Percentiles rank a stretch among this genome's conserved stretches.
Conservation (phyloP, 2,329 filamentous ascomycete genomes). For the Trichoderma arundinaceum region DNA sequence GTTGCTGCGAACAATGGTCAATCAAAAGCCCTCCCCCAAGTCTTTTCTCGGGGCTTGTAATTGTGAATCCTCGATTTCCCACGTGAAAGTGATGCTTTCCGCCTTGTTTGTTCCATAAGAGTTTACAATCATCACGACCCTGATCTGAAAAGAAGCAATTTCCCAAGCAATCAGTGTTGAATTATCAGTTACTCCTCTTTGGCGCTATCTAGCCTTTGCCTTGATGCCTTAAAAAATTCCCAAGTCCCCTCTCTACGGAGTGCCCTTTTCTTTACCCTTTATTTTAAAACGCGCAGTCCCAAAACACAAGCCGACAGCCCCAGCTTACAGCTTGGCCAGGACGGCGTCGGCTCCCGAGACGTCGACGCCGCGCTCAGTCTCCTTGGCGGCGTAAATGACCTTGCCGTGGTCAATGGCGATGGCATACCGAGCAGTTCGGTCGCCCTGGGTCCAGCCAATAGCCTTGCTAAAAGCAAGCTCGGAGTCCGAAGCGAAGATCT, state of each 20-base stretch:
- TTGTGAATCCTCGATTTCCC: background rate
- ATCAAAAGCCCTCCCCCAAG: background rate
- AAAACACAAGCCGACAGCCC: background rate
- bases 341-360: conserved; percentile 61
- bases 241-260: background rate
- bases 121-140: too few relatives aligned
- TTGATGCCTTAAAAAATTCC: background rate
- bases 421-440: conserved; percentile 79
- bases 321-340: conserved; percentile 56
- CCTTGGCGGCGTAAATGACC: conserved; percentile 79
- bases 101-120: too few relatives aligned
- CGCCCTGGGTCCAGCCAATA: conserved; percentile 77
- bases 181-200: background rate
- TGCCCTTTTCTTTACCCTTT: conserved; percentile 2
- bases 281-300: too few relatives aligned
- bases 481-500: conserved; percentile 78
- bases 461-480: conserved; percentile 74
- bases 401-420: conserved; percentile 84
- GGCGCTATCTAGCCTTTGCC: conserved; percentile 6
- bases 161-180: background rate
- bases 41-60: background rate
- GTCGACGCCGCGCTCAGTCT: conserved; percentile 58
- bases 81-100: too few relatives aligned
- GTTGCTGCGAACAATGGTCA: conserved; percentile 19
- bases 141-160: too few relatives aligned